These are phyloP conservation scores for Cystoderma amianthinum DNA, from an alignment of 768 basidiomycete genomes.

Conservation along the genomic window DNA sequence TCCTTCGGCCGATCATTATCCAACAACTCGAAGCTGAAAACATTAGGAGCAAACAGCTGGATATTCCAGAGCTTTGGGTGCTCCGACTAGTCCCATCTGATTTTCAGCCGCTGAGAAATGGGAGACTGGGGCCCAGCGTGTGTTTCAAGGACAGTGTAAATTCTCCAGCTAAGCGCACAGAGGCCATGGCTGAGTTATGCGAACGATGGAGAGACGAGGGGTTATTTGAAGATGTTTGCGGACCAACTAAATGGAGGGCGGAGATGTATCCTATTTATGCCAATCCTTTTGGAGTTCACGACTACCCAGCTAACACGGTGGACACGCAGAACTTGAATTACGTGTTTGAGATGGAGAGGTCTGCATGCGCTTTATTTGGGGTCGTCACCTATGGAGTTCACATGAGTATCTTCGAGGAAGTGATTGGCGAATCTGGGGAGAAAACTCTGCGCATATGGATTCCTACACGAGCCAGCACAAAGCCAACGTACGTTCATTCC, in stretches of 20 bases:
- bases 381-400: conserved; percentile 91
- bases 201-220: conserved; percentile 69
- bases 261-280: conserved; percentile 80
- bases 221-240: conserved; percentile 58
- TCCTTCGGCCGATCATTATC: conserved; percentile 53
- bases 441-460: conserved; percentile 70
- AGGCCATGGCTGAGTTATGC: conserved; percentile 58
- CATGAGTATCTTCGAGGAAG: conserved; percentile 65
- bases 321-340: conserved; percentile 42
- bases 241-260: conserved; percentile 74
- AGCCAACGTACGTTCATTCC: conserved; percentile 66
- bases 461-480: conserved; percentile 77
- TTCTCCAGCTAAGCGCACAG: conserved; percentile 53
- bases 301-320: conserved; percentile 30
- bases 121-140: conserved; percentile 25
- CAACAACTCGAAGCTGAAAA: conserved; percentile 49
- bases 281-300: conserved; percentile 57
- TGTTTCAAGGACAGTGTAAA: conserved; percentile 46
- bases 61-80: conserved; percentile 31
- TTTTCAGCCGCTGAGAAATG: conserved; percentile 15
- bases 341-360: conserved; percentile 85
- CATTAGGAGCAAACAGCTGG: conserved; percentile 16
- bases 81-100: conserved; percentile 23
- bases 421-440: conserved; percentile 19
- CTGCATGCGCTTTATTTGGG: conserved; percentile 86